phyloP scores from a whole-genome alignment of 2,329 filamentous ascomycete genomes.

The Cadophora sp. region DNA sequence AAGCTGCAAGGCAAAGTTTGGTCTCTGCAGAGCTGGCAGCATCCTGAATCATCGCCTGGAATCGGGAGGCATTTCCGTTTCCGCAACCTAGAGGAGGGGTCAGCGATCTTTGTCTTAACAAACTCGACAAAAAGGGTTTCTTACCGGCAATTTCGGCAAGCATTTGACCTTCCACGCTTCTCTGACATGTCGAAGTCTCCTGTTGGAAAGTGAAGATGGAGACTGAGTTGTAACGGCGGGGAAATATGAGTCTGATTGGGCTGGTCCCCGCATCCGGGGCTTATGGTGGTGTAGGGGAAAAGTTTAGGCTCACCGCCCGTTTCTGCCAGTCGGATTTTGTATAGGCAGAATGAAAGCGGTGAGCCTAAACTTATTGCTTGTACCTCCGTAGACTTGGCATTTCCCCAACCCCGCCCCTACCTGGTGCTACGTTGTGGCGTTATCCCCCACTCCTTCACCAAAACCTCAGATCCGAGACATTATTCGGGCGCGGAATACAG shows the following conservation, averaged over 20 bases:
- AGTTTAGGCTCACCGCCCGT: too few species aligned
- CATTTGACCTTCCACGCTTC: constrained; percentile 25
- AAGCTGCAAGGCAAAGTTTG: constrained; percentile 22
- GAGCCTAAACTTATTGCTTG: too few species aligned
- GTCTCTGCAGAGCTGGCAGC: constrained; percentile 21
- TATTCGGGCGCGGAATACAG: neutral
- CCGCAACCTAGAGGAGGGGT: neutral
- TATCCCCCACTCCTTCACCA: neutral
- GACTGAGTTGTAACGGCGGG: neutral
- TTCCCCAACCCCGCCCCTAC: neutral
- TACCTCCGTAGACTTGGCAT: neutral
- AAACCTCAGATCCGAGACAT: neutral
- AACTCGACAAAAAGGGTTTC: neutral
- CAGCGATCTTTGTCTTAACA: neutral
- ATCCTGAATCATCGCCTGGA: constrained; percentile 11
- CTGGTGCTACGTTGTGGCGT: neutral
- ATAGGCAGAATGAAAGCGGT: too few species aligned
- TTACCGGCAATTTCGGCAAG: constrained; percentile 29
- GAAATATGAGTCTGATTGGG: constrained; percentile 19
- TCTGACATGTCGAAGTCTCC: constrained; percentile 1
- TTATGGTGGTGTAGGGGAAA: too few species aligned
- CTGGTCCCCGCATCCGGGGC: constrained; percentile 9
- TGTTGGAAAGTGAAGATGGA: neutral
- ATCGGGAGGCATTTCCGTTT: constrained; percentile 15
- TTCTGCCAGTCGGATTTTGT: too few species aligned